Percentiles rank a stretch among this genome's conserved stretches.
phyloP scores from a whole-genome alignment of 139 green algal genomes.

The Chlorella sp. region DNA sequence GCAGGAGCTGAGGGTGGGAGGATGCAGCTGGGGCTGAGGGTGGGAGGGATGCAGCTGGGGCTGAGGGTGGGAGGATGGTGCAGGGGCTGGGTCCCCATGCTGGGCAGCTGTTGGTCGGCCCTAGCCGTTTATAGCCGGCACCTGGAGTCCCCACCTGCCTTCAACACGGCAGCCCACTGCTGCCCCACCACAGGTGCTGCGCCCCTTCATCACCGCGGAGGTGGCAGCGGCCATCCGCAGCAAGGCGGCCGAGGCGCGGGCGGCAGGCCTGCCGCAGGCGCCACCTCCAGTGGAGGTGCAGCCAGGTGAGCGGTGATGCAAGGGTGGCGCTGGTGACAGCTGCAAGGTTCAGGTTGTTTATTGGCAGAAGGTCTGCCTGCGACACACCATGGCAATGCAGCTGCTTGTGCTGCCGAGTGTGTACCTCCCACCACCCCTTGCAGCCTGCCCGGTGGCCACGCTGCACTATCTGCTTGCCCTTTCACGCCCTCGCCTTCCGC shows the following conservation, averaged over 20 bases:
- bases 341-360: background rate
- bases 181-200: constrained; percentile 13
- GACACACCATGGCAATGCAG: background rate
- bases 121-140: no score
- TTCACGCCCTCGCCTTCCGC: no score
- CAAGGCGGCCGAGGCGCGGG: background rate
- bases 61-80: background rate
- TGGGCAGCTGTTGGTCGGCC: background rate
- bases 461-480: background rate
- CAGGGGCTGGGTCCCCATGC: background rate
- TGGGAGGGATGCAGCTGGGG: background rate
- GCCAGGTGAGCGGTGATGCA: constrained; percentile 25
- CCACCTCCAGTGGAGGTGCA: constrained; percentile 34
- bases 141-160: no score
- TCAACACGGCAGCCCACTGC: background rate
- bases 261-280: background rate
- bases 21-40: background rate
- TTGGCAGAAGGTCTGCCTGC: background rate
- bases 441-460: background rate
- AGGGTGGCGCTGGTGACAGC: background rate
- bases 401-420: background rate
- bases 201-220: constrained; percentile 58
- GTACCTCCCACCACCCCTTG: background rate
- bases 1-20: background rate
- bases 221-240: constrained; percentile 27